Evolutionary conservation across 768 basidiomycete species (phyloP).

Genomic region (Pleurotus tuoliensis): DNA sequence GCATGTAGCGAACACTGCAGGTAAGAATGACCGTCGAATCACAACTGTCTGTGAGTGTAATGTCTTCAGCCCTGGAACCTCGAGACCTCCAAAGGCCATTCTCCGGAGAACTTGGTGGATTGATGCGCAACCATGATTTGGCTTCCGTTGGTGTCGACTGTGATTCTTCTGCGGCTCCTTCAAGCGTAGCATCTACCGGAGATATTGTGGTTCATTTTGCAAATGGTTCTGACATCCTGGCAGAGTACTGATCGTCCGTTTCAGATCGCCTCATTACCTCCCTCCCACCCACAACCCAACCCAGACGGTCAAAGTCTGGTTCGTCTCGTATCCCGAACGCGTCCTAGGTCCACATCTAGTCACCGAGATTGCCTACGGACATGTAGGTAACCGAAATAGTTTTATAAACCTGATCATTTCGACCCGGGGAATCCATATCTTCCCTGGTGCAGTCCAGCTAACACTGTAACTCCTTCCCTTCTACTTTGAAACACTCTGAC

Average conservation of each 20-base stretch:
- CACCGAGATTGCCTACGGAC: background rate
- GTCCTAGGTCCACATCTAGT: background rate
- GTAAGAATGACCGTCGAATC: too few relatives aligned
- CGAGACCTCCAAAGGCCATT: background rate
- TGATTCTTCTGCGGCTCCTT: background rate
- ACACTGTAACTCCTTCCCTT: background rate
- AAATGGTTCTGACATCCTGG: background rate
- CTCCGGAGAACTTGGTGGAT: background rate
- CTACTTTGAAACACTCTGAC: background rate
- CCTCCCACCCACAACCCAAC: background rate
- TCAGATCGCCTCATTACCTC: too few relatives aligned
- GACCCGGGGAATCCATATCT: background rate
- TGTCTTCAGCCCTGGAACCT: too few relatives aligned
- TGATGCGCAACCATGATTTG: background rate
- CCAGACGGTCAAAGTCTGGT: background rate
- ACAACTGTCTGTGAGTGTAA: too few relatives aligned
- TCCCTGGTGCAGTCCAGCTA: background rate
- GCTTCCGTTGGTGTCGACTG: background rate
- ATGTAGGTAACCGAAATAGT: background rate
- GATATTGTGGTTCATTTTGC: background rate
- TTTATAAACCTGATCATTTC: background rate
- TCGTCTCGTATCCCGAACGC: background rate
- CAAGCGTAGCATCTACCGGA: background rate
- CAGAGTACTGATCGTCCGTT: too few relatives aligned
- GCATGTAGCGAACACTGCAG: too few relatives aligned